phyloP scores from a whole-genome alignment of 2,329 filamentous ascomycete species.

The Penicillium sp. region DNA sequence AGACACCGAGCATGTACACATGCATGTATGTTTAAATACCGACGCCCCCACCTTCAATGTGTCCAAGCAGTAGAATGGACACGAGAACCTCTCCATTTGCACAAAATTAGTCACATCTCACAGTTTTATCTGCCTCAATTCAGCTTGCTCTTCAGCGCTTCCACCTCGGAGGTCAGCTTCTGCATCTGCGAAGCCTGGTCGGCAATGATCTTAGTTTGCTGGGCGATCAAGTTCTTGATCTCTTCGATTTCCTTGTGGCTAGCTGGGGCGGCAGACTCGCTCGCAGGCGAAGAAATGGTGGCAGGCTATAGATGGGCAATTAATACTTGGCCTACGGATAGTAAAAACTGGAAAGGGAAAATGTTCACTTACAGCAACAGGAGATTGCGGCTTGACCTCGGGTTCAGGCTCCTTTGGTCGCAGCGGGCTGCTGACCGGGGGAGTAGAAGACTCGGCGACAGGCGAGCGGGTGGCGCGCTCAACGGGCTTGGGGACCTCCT shows the following conservation, averaged over 20 bases:
- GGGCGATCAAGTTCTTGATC: constrained; percentile 76
- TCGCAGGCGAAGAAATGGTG: constrained; percentile 38
- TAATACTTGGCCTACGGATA: neutral
- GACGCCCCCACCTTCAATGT: neutral
- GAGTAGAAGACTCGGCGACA: constrained; percentile 31
- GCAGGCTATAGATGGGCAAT: constrained; percentile 20
- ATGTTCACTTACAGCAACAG: constrained; percentile 28
- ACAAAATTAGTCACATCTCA: constrained; percentile 5
- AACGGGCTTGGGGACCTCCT: constrained; percentile 77
- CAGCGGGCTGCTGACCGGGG: constrained; percentile 36
- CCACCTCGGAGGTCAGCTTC: constrained; percentile 71
- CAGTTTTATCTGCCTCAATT: constrained; percentile 40
- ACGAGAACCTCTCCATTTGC: constrained; percentile 10
- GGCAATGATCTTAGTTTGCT: constrained; percentile 75
- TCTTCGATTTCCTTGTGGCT: constrained; percentile 67
- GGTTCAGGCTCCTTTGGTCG: constrained; percentile 33
- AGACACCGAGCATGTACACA: constrained; percentile 17
- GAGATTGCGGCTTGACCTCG: constrained; percentile 29
- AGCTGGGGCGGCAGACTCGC: constrained; percentile 30
- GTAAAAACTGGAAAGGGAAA: neutral
- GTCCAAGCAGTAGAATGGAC: constrained; percentile 6
- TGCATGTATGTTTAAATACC: constrained; percentile 3
- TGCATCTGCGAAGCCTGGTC: constrained; percentile 77
- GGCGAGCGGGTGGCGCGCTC: constrained; percentile 58
- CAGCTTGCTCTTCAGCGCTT: constrained; percentile 77